phyloP scores from a whole-genome alignment of 192 early-diverging fungal genomes.

The Podila clonocystis region DNA sequence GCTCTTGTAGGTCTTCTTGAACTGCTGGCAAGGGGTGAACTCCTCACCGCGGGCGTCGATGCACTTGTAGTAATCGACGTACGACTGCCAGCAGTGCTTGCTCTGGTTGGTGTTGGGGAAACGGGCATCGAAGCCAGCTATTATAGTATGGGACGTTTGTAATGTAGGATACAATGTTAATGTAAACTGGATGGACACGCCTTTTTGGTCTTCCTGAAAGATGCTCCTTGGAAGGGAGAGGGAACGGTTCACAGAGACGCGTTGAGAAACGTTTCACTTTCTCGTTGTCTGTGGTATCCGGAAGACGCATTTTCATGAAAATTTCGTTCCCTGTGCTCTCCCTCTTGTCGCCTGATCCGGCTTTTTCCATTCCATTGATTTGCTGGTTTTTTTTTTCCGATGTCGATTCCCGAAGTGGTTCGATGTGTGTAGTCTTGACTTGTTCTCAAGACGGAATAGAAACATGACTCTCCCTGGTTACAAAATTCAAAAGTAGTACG shows the following conservation, averaged over 20 bases:
- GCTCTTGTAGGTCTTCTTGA: slow-evolving; percentile 82
- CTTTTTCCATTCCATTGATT: too few species aligned
- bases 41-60: slow-evolving; percentile 96
- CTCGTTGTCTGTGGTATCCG: too few species aligned
- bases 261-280: too few species aligned
- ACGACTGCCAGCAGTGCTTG: slow-evolving; percentile 99
- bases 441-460: not conserved
- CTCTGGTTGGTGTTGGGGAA: slow-evolving; percentile 99
- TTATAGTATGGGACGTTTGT: not conserved
- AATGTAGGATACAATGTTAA: not conserved
- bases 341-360: too few species aligned
- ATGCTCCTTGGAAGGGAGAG: too few species aligned
- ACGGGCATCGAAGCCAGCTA: slow-evolving; percentile 71
- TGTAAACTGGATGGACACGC: not conserved
- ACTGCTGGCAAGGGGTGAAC: slow-evolving; percentile 92
- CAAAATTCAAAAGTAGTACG: not conserved
- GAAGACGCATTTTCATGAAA: too few species aligned
- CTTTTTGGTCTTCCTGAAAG: too few species aligned
- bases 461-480: not conserved
- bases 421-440: too few species aligned
- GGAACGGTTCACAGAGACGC: too few species aligned
- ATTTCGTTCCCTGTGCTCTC: too few species aligned
- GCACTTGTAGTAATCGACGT: slow-evolving; percentile 94
- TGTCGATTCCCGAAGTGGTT: too few species aligned
- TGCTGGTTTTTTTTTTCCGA: too few species aligned